Percentiles rank a stretch among this genome's conserved stretches.
Conservation (phyloP, 2,329 filamentous ascomycete species). For the Scedosporium dehoogii region DNA sequence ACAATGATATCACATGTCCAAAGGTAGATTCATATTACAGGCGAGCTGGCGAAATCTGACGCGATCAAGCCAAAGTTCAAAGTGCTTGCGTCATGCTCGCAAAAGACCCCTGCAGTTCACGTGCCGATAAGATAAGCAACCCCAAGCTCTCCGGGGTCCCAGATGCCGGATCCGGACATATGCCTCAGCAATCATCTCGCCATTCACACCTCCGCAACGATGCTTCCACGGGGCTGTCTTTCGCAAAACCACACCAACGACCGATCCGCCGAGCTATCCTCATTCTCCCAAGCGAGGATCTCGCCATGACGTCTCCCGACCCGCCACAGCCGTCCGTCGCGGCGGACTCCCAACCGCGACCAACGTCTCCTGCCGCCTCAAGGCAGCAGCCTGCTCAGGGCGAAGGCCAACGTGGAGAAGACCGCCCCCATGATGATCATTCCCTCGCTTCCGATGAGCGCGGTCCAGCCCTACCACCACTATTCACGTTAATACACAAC, state of each 20-base stretch:
- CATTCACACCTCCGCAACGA: not conserved
- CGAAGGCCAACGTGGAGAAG: not conserved
- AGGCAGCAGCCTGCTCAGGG: conserved; percentile 1
- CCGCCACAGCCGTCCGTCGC: not conserved
- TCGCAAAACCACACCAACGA: not conserved
- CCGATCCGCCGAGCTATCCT: not conserved
- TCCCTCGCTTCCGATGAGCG: not conserved
- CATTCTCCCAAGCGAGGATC: not conserved
- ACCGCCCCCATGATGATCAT: not conserved
- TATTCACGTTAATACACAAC: conserved; percentile 82
- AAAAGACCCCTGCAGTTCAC: not conserved
- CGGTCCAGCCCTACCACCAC: conserved; percentile 32
- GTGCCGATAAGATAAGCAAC: conserved; percentile 6
- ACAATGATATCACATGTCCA: not conserved
- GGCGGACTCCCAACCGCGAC: not conserved
- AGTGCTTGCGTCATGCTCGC: not conserved
- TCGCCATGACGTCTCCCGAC: conserved; percentile 3
- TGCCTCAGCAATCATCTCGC: not conserved
- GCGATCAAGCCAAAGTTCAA: not conserved
- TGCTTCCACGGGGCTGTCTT: not conserved
- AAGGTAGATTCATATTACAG: not conserved
- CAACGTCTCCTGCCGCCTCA: not conserved
- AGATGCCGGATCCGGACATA: not conserved
- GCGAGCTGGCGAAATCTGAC: not conserved
- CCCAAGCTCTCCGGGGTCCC: not conserved